Evolutionary conservation across 768 basidiomycete genomes (phyloP).

Genomic region (Auriculariales sp.): DNA sequence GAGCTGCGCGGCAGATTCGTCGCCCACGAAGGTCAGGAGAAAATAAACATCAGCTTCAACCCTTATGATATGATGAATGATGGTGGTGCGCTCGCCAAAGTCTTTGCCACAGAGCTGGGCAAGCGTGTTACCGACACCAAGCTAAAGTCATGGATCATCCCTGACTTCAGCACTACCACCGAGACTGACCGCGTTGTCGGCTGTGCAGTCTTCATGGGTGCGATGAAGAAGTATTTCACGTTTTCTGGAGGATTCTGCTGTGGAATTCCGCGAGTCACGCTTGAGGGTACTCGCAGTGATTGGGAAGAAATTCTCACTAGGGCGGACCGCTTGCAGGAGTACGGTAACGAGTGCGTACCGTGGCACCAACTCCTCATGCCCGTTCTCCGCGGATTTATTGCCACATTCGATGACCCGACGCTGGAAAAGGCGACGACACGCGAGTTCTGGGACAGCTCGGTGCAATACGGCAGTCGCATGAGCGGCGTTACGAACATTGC

Average conservation of each 20-base stretch:
- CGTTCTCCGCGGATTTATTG: constrained; percentile 18
- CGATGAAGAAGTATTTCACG: too few relatives aligned
- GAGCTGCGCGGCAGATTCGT: too few relatives aligned
- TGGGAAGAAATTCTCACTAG: constrained; percentile 22
- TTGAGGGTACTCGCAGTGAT: constrained; percentile 26
- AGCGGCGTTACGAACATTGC: constrained; percentile 1
- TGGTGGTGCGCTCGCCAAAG: too few relatives aligned
- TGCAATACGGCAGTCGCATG: constrained; percentile 2
- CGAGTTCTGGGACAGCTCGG: constrained; percentile 11
- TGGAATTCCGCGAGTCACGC: constrained; percentile 30
- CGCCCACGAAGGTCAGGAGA: too few relatives aligned
- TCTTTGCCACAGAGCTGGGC: too few relatives aligned
- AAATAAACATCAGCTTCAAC: too few relatives aligned
- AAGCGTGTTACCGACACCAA: too few relatives aligned
- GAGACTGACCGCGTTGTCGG: too few relatives aligned
- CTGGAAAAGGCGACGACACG: constrained; percentile 6
- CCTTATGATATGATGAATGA: too few relatives aligned
- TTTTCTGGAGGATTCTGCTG: constrained; percentile 19
- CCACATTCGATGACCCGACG: constrained; percentile 15
- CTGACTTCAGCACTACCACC: too few relatives aligned
- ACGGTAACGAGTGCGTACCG: constrained; percentile 19
- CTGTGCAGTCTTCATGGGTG: too few relatives aligned
- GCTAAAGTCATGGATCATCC: too few relatives aligned
- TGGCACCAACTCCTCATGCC: constrained; percentile 29
- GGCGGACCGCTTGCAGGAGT: constrained; percentile 24